Evolutionary conservation across 495 filamentous ascomycete genomes (phyloP).

Genomic region (Penicillium mononematosum): DNA sequence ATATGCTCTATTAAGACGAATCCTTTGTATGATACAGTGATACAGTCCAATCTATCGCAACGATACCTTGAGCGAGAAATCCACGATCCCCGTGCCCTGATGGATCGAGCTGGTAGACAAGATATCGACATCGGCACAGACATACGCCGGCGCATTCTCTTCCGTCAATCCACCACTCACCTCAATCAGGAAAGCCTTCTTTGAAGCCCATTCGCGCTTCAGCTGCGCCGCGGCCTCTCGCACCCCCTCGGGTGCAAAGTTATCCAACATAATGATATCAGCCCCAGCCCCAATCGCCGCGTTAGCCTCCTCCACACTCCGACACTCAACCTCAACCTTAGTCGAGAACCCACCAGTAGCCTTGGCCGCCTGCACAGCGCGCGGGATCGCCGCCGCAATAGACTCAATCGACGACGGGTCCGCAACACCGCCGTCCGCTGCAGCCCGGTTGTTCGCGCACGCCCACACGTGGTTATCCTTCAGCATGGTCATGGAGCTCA

Average conservation of each 20-base stretch:
- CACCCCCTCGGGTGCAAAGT: slow-evolving; percentile 77
- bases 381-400: slow-evolving; percentile 67
- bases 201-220: slow-evolving; percentile 71
- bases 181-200: slow-evolving; percentile 72
- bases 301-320: slow-evolving; percentile 81
- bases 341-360: slow-evolving; percentile 81
- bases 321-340: slow-evolving; percentile 95
- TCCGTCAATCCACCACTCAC: slow-evolving; percentile 87
- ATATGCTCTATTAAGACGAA: slow-evolving; percentile 11
- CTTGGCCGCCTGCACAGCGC: slow-evolving; percentile 81
- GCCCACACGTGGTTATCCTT: slow-evolving; percentile 99
- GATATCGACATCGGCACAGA: slow-evolving; percentile 88
- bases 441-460: slow-evolving; percentile 52
- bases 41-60: slow-evolving; percentile 29
- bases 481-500: slow-evolving; percentile 94
- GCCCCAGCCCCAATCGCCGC: slow-evolving; percentile 88
- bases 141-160: slow-evolving; percentile 76
- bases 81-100: slow-evolving; percentile 87
- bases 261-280: slow-evolving; percentile 96
- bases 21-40: slow-evolving; percentile 16
- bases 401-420: slow-evolving; percentile 18
- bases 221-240: slow-evolving; percentile 66
- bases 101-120: slow-evolving; percentile 95
- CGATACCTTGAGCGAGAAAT: slow-evolving; percentile 91
- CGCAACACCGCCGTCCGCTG: slow-evolving; percentile 20